phyloP scores from a whole-genome alignment of 805 yeast genomes.

The Yarrowia yakushimensis region DNA sequence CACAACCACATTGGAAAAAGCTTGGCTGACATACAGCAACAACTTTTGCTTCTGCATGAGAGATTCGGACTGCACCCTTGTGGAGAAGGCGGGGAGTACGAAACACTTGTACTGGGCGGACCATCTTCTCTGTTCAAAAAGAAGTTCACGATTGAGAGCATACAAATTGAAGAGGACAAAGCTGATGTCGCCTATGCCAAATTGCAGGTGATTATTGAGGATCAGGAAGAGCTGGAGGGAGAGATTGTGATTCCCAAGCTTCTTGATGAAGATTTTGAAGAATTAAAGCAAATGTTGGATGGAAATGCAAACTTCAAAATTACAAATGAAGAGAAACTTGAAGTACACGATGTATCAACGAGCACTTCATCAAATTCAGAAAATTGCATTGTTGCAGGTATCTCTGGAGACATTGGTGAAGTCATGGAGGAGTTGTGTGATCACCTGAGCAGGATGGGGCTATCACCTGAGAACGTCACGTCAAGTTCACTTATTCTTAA shows the following conservation, averaged over 20 bases:
- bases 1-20: conserved; percentile 60
- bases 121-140: conserved; percentile 58
- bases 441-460: background rate
- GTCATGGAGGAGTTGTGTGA: background rate
- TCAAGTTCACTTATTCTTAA: conserved; percentile 57
- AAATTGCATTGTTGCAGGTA: background rate
- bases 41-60: conserved; percentile 50
- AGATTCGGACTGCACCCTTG: conserved; percentile 85
- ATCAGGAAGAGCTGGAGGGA: conserved; percentile 24
- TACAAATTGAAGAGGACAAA: conserved; percentile 27
- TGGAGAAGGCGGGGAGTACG: conserved; percentile 99
- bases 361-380: background rate
- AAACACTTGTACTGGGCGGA: conserved; percentile 85
- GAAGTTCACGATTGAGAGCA: conserved; percentile 31
- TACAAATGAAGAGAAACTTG: background rate
- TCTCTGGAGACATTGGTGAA: background rate
- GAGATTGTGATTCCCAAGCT: conserved; percentile 26
- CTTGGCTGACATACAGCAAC: conserved; percentile 59
- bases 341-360: background rate
- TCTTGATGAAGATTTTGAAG: background rate
- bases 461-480: conserved; percentile 45
- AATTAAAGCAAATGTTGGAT: background rate
- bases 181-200: conserved; percentile 27
- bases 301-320: no score
- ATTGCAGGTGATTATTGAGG: background rate